phyloP scores from a whole-genome alignment of 1,139 yeast genomes.

The Taphrina flavorubra region DNA sequence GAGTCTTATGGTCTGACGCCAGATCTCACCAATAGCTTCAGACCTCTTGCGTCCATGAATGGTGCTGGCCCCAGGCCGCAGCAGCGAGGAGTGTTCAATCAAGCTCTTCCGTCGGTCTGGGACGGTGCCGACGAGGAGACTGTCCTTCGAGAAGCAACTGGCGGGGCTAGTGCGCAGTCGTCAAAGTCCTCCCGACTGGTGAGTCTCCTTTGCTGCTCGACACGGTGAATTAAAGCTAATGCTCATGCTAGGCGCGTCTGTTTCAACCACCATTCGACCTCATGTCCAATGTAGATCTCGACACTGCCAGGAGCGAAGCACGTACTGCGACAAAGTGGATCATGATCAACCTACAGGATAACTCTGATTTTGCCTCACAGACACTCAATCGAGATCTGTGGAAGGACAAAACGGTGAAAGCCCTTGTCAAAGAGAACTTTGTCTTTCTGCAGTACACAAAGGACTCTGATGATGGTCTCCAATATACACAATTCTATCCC shows the following conservation, averaged over 20 bases:
- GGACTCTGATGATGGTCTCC: slow-evolving; percentile 74
- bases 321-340: slow-evolving; percentile 75
- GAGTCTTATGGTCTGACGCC: slow-evolving; percentile 13
- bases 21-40: slow-evolving; percentile 21
- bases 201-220: background rate
- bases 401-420: slow-evolving; percentile 74
- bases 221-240: slow-evolving; percentile 54
- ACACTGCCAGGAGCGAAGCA: slow-evolving; percentile 71
- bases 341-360: slow-evolving; percentile 83
- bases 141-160: slow-evolving; percentile 36
- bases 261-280: slow-evolving; percentile 95
- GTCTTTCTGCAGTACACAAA: slow-evolving; percentile 74
- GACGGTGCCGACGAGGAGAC: slow-evolving; percentile 49
- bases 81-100: slow-evolving; percentile 44
- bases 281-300: slow-evolving; percentile 69
- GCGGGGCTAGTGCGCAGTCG: slow-evolving; percentile 45
- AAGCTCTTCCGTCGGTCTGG: slow-evolving; percentile 41
- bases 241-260: slow-evolving; percentile 70
- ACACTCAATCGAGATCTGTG: slow-evolving; percentile 90
- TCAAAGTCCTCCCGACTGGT: slow-evolving; percentile 44
- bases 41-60: slow-evolving; percentile 17
- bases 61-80: slow-evolving; percentile 24
- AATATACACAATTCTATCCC: slow-evolving; percentile 74
- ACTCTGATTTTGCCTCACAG: slow-evolving; percentile 84
- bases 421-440: slow-evolving; percentile 68